Conservation (phyloP, 768 basidiomycete genomes). For the Suillus subalutaceus region DNA sequence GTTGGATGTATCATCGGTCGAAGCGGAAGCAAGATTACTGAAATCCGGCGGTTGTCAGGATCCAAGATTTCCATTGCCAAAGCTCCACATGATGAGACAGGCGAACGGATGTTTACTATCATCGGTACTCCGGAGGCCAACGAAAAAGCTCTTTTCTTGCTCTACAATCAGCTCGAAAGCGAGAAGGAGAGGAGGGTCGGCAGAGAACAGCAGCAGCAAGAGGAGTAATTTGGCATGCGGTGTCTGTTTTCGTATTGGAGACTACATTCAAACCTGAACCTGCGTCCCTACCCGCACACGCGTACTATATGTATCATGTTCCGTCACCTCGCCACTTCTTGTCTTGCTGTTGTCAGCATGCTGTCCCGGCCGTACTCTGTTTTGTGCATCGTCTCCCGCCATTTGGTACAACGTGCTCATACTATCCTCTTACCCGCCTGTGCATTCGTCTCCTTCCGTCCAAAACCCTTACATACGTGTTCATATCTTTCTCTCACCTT, state of each 20-base stretch:
- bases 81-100: slow-evolving; percentile 98
- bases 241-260: slow-evolving; percentile 8
- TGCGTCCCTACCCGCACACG: slow-evolving; percentile 7
- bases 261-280: slow-evolving; percentile 15
- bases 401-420: slow-evolving; percentile 22
- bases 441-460: slow-evolving; percentile 23
- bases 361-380: slow-evolving; percentile 14
- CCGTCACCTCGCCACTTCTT: slow-evolving; percentile 29
- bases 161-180: slow-evolving; percentile 96
- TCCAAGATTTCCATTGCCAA: slow-evolving; percentile 99
- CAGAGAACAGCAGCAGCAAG: slow-evolving; percentile 79
- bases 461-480: slow-evolving; percentile 19
- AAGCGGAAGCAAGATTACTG: slow-evolving; percentile 97
- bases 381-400: slow-evolving; percentile 14
- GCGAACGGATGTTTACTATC: slow-evolving; percentile 99
- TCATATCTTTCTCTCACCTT: slow-evolving; percentile 4
- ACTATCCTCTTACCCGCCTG: slow-evolving; percentile 24
- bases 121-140: slow-evolving; percentile 95
- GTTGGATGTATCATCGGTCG: slow-evolving; percentile 97
- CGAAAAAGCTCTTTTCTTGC: slow-evolving; percentile 95
- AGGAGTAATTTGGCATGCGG: slow-evolving; percentile 35
- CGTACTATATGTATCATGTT: slow-evolving; percentile 26
- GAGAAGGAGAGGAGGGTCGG: slow-evolving; percentile 95
- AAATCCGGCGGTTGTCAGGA: slow-evolving; percentile 96
- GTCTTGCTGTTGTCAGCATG: slow-evolving; percentile 23